Base-by-base conservation (phyloP, 2,329 filamentous ascomycete genomes). In the Fusarium subglutinans region DNA sequence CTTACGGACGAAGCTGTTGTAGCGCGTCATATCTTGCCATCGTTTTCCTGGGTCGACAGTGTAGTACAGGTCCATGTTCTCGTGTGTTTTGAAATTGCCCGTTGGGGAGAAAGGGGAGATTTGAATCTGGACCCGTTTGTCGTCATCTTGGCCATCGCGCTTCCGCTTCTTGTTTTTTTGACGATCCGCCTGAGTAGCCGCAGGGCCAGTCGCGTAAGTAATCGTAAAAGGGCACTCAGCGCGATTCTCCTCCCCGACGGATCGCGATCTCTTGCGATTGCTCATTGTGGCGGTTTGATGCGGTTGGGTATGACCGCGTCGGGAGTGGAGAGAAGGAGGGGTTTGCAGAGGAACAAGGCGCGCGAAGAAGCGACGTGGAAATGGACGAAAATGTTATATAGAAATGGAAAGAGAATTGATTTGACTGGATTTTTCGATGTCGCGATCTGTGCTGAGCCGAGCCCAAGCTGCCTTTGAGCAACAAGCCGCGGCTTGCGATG, bases 1-100 rank as follows among this genome's bases (percentile, higher is more conserved):
- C 88, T 82, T 84, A 90, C 88, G 81, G 67, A 90, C 87, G 70
- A 90, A 90, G 79, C 88, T 90, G 70, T 90, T 90, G 77, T 90
- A 90, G 59, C 87, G 83, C 66, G 88, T 90, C 88, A 90, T 90
- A 57, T 88, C 86, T 33, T 84, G 82, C 88, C 88, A 90, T 75
- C 83, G 83, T 79, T 87, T 85, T 33, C 84, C 82, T 8, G 88
- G 88, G 60, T 87, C 84, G 38, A 90, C 86, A 30, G 84, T 83
- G 72, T 89, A 90, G 76, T 87, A 83, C 17, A 89, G 80, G 69
- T 89, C 87, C 86, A 90, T 85, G 35, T 84, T 87, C 70, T 87
- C 85, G 76, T 86, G 81, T 1, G 84, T 85, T 76, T 86, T 88
- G 81, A 90, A 90, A 74, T 84, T 86, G 77, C 88, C 88, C 41